A percentile compares a stretch with the other conserved stretches of the same genome.
Evolutionary conservation across 2,329 filamentous ascomycete genomes (phyloP).

Genomic region (Alternaria viburni): DNA sequence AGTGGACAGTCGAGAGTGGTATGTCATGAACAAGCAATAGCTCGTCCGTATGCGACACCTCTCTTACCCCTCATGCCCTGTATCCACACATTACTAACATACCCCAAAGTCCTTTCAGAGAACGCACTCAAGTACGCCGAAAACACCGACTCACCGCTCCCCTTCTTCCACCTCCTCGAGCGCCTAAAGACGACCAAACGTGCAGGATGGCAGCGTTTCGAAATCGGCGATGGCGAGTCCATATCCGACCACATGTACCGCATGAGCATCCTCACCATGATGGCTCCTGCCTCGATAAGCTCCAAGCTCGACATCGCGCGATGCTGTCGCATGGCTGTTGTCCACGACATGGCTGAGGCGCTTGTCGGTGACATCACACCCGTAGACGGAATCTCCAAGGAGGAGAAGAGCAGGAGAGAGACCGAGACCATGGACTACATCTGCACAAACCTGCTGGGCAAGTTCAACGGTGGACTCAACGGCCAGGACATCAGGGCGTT

Average conservation of each 20-base stretch:
- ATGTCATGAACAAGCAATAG: constrained; percentile 42
- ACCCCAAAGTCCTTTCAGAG: constrained; percentile 64
- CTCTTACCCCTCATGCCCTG: constrained; percentile 11
- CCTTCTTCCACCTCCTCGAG: constrained; percentile 94
- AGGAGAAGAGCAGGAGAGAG: constrained; percentile 88
- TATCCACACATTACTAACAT: not conserved
- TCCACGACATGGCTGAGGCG: constrained; percentile 97
- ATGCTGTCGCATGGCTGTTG: constrained; percentile 93
- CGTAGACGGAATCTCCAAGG: constrained; percentile 81
- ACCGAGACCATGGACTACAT: constrained; percentile 92
- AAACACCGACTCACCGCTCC: constrained; percentile 73
- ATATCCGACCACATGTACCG: constrained; percentile 99
- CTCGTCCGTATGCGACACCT: constrained; percentile 42
- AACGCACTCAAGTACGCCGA: constrained; percentile 65
- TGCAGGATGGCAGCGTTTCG: constrained; percentile 93
- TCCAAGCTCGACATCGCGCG: constrained; percentile 75
- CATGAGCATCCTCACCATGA: constrained; percentile 95
- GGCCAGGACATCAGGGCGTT: constrained; percentile 76
- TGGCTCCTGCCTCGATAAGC: constrained; percentile 78
- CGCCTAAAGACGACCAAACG: constrained; percentile 95
- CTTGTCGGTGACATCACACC: constrained; percentile 97
- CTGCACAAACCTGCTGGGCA: constrained; percentile 72
- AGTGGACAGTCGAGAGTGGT: constrained; percentile 56
- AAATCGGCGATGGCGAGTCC: constrained; percentile 78
- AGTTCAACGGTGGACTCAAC: constrained; percentile 72